These are phyloP conservation scores for Beta macrorhiza DNA, from an alignment of 179 eudicot genomes.

Conservation along the genomic window DNA sequence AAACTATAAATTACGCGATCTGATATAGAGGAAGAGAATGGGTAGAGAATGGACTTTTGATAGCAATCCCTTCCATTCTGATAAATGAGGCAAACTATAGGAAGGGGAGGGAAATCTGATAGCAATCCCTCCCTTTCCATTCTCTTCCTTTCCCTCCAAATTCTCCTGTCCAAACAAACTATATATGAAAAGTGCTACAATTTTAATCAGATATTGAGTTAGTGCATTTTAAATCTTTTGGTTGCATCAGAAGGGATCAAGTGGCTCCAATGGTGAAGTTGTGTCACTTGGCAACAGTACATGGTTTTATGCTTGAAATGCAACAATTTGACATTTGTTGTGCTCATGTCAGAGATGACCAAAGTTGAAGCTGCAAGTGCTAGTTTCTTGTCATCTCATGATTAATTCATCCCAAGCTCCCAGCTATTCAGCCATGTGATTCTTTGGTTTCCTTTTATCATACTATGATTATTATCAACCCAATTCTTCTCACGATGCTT, in stretches of 20 bases:
- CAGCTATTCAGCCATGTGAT: not conserved
- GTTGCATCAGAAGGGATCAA: not conserved
- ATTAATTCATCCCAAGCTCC: not conserved
- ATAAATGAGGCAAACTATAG: too few relatives aligned
- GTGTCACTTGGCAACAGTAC: not conserved
- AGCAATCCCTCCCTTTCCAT: too few relatives aligned
- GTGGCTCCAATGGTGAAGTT: not conserved
- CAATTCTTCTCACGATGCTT: not conserved
- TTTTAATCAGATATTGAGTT: too few relatives aligned
- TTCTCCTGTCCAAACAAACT: too few relatives aligned
- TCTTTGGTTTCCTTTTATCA: not conserved
- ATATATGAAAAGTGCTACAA: too few relatives aligned
- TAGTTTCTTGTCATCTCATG: not conserved
- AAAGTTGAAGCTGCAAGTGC: not conserved
- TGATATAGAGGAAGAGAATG: too few relatives aligned
- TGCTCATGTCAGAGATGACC: not conserved
- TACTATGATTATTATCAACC: not conserved
- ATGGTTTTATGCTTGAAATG: not conserved
- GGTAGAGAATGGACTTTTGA: too few relatives aligned
- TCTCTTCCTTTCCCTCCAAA: too few relatives aligned
- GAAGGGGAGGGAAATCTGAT: too few relatives aligned
- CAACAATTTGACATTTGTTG: not conserved
- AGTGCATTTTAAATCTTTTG: too few relatives aligned
- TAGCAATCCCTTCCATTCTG: too few relatives aligned
- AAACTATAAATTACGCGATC: too few relatives aligned